phyloP scores from a whole-genome alignment of 2,329 filamentous ascomycete genomes.

The Colletotrichum coccodes region DNA sequence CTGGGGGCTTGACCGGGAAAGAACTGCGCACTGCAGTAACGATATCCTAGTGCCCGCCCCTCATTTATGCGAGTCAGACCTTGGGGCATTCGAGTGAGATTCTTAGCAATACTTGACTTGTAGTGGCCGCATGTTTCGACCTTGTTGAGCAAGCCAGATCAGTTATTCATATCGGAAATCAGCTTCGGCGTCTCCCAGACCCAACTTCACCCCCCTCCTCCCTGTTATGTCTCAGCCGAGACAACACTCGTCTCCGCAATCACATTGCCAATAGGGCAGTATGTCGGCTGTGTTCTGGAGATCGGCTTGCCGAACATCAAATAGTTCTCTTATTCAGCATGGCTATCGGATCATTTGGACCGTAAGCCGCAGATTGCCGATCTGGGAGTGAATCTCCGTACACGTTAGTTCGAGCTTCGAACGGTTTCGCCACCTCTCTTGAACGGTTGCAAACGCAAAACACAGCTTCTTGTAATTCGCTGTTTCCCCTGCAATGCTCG shows the following conservation, averaged over 20 bases:
- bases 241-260: neutral
- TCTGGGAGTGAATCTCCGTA: neutral
- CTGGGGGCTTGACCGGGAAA: neutral
- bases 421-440: neutral
- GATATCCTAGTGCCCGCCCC: no score
- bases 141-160: conserved; percentile 2
- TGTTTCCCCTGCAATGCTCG: conserved; percentile 18
- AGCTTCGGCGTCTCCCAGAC: neutral
- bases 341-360: conserved; percentile 3
- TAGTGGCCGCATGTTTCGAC: neutral
- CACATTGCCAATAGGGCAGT: neutral
- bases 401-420: neutral
- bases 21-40: no score
- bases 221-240: conserved; percentile 24
- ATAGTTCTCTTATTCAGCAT: conserved; percentile 2
- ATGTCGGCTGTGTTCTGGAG: neutral
- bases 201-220: neutral
- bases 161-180: conserved; percentile 5
- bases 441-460: neutral
- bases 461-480: neutral
- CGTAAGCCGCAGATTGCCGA: neutral
- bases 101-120: conserved; percentile 2
- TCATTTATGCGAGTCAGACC: conserved; percentile 14
- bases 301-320: neutral
- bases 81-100: neutral